Evolutionary conservation across 2,329 filamentous ascomycete genomes (phyloP).

Genomic region (Aotearoamyces nothofagi): DNA sequence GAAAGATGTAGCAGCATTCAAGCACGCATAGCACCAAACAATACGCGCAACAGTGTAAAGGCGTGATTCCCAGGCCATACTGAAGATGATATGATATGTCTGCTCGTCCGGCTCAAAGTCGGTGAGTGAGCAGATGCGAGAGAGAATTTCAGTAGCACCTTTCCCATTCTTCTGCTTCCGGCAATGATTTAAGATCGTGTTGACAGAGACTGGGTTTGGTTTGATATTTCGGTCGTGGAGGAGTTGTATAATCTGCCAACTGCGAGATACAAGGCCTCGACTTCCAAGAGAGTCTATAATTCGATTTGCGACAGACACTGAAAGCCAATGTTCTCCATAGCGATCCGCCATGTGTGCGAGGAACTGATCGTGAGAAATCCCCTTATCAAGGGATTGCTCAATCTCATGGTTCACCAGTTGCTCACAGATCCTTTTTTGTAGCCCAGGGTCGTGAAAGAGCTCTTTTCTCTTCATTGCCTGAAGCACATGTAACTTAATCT

Average conservation of each 20-base stretch:
- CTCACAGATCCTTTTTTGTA: constrained; percentile 5
- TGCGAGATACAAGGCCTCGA: constrained; percentile 9
- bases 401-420: constrained; percentile 9
- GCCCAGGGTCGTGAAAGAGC: constrained; percentile 7
- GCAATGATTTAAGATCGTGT: constrained; percentile 12
- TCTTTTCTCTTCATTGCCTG: constrained; percentile 11
- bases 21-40: constrained; percentile 30
- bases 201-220: constrained; percentile 7
- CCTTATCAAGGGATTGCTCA: constrained; percentile 12
- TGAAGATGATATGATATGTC: constrained; percentile 24
- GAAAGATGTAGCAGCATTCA: constrained; percentile 18
- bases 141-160: constrained; percentile 7
- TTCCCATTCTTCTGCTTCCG: constrained; percentile 6
- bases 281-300: constrained; percentile 21
- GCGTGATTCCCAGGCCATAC: constrained; percentile 21
- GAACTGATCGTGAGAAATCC: constrained; percentile 21
- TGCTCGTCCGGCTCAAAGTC: constrained; percentile 4
- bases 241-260: constrained; percentile 10
- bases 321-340: constrained; percentile 23
- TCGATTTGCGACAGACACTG: constrained; percentile 19
- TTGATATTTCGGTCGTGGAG: constrained; percentile 10
- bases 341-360: constrained; percentile 21
- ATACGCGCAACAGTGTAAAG: constrained; percentile 27
- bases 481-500: constrained; percentile 8
- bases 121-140: constrained; percentile 4